A percentile compares a stretch with the other conserved stretches of the same genome.
phyloP scores from a whole-genome alignment of 169 alveolate species.

The Miamiensis avidus region DNA sequence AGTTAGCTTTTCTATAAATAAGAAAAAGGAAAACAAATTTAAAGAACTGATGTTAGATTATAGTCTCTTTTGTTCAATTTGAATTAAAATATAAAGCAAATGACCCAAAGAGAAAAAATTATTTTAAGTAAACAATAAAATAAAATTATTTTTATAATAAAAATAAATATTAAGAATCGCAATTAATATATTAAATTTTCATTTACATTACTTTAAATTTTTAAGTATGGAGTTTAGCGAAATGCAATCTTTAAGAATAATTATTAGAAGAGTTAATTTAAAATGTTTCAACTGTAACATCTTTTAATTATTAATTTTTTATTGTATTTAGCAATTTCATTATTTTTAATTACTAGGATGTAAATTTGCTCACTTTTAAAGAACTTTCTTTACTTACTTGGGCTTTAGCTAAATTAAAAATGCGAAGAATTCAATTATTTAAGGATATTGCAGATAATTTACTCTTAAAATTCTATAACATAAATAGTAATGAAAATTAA shows the following conservation, averaged over 20 bases:
- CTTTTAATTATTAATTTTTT: too few species aligned
- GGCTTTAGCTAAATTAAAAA: not conserved
- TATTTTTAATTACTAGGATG: not conserved
- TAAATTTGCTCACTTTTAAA: too few species aligned
- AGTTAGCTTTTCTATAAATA: too few species aligned
- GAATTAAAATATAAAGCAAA: not conserved
- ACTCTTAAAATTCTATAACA: too few species aligned
- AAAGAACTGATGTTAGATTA: not conserved
- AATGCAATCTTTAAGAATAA: not conserved
- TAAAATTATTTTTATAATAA: too few species aligned
- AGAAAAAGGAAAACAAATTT: not conserved
- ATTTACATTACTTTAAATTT: too few species aligned
- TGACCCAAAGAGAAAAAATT: not conserved
- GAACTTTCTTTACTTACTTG: not conserved
- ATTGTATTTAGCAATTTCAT: too few species aligned
- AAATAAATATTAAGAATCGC: too few species aligned
- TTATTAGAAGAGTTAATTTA: not conserved
- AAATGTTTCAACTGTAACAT: not conserved
- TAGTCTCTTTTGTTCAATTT: not conserved
- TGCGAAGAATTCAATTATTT: not conserved
- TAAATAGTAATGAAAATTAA: not conserved
- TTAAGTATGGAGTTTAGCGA: not conserved
- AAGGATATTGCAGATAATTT: not conserved
- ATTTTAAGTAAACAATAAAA: not conserved
- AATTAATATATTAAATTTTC: too few species aligned